Base-by-base conservation (phyloP, 129 eudicot genomes). In the Chrysanthemum lavandulifolium region DNA sequence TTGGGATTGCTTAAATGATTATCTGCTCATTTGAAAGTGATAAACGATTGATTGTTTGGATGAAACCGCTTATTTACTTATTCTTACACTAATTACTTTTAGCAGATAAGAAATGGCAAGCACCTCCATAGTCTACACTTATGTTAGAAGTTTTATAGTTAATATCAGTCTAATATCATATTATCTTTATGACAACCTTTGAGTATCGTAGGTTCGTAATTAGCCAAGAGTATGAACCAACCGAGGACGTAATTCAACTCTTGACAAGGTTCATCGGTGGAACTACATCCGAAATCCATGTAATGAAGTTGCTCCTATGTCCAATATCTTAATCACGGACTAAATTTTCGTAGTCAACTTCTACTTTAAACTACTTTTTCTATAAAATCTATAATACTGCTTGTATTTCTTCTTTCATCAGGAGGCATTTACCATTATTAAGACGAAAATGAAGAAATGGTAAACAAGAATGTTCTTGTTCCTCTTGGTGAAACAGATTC, bases 391-490 rank as follows among this genome's bases (percentile, higher is more conserved):
- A 18, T 11, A 3, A 72, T 52, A 61, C 3, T 21, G 47, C n/a
- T 16, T 73, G 55, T 57, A 11, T 72, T 83, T 64, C 31, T 79
- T 33, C 23, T 70, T 36, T 75, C 48, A 67, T 73, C 88, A 92
- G 96, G 95, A 89, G 66, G 86, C 82, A 49, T 81, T 78, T 79
- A 78, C 14, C 53, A 50, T 78, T 80, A 91, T 92, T 14, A 79
- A 75, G 84, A 79, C 69, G 61, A 72, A 36, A 58, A 61, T 54
- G 59, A 80, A 67, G 71, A 27, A 18, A 64, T 36, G 10, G 61
- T 61, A 10, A 62, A 78, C 11, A 76, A 76, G 52, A 64, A 12
- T 52, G 80, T 61, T n/a, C n/a, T n/a, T n/a, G n/a, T n/a, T n/a
- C n/a, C n/a, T n/a, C n/a, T n/a, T n/a, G 81, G 29, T 60, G 31